Evolutionary conservation across 2,329 filamentous ascomycete genomes (phyloP), one percentile per base, ranked within the genome.

Genomic region (Neonectria hederae): DNA sequence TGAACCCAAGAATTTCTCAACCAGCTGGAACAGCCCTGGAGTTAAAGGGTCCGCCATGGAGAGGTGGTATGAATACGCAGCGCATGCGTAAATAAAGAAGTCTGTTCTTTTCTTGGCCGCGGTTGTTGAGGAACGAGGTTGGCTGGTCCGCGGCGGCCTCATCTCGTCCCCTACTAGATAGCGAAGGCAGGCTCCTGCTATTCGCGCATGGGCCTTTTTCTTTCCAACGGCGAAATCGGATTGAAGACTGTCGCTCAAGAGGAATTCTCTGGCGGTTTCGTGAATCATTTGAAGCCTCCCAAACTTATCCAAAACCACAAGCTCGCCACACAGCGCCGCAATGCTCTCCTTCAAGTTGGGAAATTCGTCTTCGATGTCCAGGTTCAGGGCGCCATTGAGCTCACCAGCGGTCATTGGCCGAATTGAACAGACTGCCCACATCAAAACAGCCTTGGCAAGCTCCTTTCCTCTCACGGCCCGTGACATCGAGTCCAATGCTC

Each of bases 281-380:
- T 82, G 80, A 22, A 80, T 69, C 70, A 81, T 76, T 38, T 77
- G 70, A 2, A 80, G 71, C 51, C 65, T 73, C 10, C 67, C 69
- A 22, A 67, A 67, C 24, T 72, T 75, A 63, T 81, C 78, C 13
- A 81, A 67, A n/a, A 68, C 59, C 5, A 81, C 76, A 22, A 82
- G 70, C 51, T 81, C 76, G 7, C 78, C 78, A 62, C 77, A 79
- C 1, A 77, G 68, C 17, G 70, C 65, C 13, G 57, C 54, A 30
- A 77, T 73, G 60, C 71, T 70, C 42, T 75, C 61, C 45, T 73
- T 66, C 17, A 78, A 58, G 7, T 68, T 68, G 14, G 60, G 69
- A 43, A 78, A 71, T 7, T 68, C 73, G 45, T 77, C 74, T 2
- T 75, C 65, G 32, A 79, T 66, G 32, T 80, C 77, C 14, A 78